These are phyloP conservation scores for Lycium ferocissimum DNA, from an alignment of 257 asterid species.

Conservation along the genomic window DNA sequence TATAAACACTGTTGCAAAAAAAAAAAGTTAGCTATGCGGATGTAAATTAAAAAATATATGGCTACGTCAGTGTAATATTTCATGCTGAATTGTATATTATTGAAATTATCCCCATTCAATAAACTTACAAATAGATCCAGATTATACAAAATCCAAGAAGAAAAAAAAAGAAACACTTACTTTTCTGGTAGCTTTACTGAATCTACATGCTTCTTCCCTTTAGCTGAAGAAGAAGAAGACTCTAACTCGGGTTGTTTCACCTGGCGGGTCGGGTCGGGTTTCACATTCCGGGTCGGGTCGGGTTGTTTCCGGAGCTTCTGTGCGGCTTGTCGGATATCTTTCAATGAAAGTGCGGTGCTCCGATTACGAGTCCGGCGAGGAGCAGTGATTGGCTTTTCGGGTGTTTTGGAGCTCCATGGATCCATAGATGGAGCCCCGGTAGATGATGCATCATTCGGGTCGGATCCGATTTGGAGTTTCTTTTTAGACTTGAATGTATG, in stretches of 20 bases:
- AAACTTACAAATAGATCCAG: too few relatives aligned
- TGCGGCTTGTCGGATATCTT: constrained; percentile 52
- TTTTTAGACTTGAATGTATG: constrained; percentile 55
- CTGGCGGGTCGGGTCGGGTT: not conserved
- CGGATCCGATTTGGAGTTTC: constrained; percentile 35
- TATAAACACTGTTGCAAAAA: too few relatives aligned
- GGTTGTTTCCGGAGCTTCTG: constrained; percentile 53
- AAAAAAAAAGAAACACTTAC: not conserved
- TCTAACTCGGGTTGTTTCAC: too few relatives aligned
- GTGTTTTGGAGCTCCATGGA: constrained; percentile 67
- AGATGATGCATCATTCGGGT: not conserved
- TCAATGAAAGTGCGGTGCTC: constrained; percentile 54
- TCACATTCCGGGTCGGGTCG: constrained; percentile 31
- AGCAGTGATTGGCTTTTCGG: constrained; percentile 59
- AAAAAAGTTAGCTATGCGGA: too few relatives aligned
- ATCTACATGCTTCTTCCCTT: constrained; percentile 38
- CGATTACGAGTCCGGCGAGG: constrained; percentile 61
- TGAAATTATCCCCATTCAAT: too few relatives aligned
- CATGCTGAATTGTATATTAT: too few relatives aligned
- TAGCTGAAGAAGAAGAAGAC: too few relatives aligned
- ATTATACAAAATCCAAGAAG: not conserved
- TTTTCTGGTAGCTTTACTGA: constrained; percentile 18
- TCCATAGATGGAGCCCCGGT: constrained; percentile 28
- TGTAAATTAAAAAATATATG: too few relatives aligned
- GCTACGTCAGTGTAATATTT: too few relatives aligned